Conservation (phyloP, 2,329 filamentous ascomycete species). For the Gnomoniopsis smithogilvyi region DNA sequence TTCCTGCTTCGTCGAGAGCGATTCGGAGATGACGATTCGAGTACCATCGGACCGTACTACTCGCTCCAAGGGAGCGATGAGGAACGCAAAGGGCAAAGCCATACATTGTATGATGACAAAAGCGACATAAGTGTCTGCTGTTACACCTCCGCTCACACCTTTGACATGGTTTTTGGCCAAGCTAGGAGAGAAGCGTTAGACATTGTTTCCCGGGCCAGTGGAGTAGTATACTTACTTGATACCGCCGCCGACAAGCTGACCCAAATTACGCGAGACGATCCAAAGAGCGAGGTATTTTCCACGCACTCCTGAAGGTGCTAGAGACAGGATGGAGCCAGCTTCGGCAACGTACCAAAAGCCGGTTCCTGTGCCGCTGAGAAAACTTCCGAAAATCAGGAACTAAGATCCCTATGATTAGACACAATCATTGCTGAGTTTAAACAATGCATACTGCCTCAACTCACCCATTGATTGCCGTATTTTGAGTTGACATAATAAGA, state of each 20-base stretch:
- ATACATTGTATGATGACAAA: conserved; percentile 45
- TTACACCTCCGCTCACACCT: conserved; percentile 34
- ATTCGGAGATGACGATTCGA: conserved; percentile 37
- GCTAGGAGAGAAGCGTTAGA: conserved; percentile 18
- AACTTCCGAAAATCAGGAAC: conserved; percentile 38
- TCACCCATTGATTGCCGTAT: conserved; percentile 44
- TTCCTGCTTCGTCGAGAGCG: conserved; percentile 36
- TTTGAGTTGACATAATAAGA: conserved; percentile 47
- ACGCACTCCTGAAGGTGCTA: conserved; percentile 41
- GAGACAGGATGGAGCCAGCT: conserved; percentile 44
- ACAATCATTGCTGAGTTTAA: not conserved
- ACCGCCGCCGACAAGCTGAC: conserved; percentile 43
- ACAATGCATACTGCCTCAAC: conserved; percentile 16
- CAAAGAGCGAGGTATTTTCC: conserved; percentile 46
- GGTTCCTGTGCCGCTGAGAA: conserved; percentile 35
- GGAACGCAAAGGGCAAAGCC: conserved; percentile 41
- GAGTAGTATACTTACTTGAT: conserved; percentile 34
- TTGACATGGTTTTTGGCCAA: conserved; percentile 35
- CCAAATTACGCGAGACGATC: conserved; percentile 45
- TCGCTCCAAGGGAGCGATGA: conserved; percentile 42
- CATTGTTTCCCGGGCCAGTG: not conserved
- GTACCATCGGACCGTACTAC: conserved; percentile 44
- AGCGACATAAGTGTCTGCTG: conserved; percentile 42
- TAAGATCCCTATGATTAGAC: conserved; percentile 11
- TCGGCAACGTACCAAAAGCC: conserved; percentile 49